Conservation (phyloP, 164 flowering plant genomes). For the Vitis rupestris region DNA sequence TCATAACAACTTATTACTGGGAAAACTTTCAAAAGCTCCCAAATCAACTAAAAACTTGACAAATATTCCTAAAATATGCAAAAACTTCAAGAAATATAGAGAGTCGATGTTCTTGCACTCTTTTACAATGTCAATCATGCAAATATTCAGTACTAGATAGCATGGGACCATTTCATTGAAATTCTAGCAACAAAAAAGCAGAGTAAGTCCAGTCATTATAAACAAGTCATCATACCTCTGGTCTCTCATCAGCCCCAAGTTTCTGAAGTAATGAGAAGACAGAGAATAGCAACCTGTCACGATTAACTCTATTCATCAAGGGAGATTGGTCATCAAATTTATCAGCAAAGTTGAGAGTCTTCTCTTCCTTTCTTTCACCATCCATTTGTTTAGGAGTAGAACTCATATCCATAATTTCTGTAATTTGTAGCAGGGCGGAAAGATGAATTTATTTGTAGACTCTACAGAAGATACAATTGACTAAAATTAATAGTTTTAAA, state of each 20-base stretch:
- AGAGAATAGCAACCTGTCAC: slow-evolving; percentile 64
- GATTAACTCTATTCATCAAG: slow-evolving; percentile 34
- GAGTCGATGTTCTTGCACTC: too few species aligned
- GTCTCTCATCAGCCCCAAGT: slow-evolving; percentile 94
- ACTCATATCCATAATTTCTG: slow-evolving; percentile 30
- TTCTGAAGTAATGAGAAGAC: slow-evolving; percentile 85
- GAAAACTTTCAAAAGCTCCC: too few species aligned
- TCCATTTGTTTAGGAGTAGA: slow-evolving; percentile 28
- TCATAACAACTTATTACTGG: too few species aligned
- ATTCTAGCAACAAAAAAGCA: slow-evolving; percentile 1
- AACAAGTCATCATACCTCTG: slow-evolving; percentile 64
- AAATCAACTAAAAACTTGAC: too few species aligned
- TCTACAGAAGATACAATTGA: not conserved
- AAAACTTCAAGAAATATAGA: too few species aligned
- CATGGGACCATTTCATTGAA: not conserved
- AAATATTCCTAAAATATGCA: too few species aligned
- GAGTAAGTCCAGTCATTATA: not conserved
- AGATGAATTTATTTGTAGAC: not conserved
- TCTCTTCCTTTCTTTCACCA: slow-evolving; percentile 30
- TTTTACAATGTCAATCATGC: too few species aligned
- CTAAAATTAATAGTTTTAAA: not conserved
- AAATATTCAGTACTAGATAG: too few species aligned
- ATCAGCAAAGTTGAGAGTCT: slow-evolving; percentile 4
- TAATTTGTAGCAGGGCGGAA: not conserved
- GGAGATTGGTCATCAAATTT: slow-evolving; percentile 28